phyloP scores from a whole-genome alignment of 2,329 filamentous ascomycete genomes.

The Penicillium sp. region DNA sequence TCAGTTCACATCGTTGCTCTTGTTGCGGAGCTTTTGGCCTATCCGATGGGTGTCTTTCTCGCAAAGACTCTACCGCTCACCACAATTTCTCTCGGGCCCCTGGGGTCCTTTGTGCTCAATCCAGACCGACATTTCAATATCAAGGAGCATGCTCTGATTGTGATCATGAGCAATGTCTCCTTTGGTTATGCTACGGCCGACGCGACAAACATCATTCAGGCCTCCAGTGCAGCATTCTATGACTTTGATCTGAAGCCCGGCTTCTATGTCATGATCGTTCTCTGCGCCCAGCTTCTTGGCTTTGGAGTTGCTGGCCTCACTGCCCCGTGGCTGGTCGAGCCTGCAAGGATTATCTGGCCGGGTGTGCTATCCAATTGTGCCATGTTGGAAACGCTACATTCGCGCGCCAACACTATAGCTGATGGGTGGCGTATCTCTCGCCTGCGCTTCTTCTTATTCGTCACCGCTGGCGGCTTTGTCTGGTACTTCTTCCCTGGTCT shows the following conservation, averaged over 20 bases:
- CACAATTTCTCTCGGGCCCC: conserved; percentile 22
- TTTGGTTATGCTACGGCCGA: conserved; percentile 50
- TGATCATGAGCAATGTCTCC: conserved; percentile 52
- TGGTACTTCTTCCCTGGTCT: conserved; percentile 57
- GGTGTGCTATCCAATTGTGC: conserved; percentile 40
- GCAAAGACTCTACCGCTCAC: conserved; percentile 42
- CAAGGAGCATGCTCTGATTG: conserved; percentile 49
- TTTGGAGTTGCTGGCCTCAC: conserved; percentile 43
- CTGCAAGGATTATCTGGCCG: conserved; percentile 43
- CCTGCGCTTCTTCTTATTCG: conserved; percentile 39
- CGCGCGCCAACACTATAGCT: conserved; percentile 37
- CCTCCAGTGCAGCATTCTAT: conserved; percentile 40
- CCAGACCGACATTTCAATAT: conserved; percentile 41
- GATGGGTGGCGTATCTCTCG: conserved; percentile 42
- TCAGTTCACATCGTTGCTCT: conserved; percentile 48
- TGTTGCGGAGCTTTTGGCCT: conserved; percentile 48
- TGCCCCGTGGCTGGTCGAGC: conserved; percentile 39
- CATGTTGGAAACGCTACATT: conserved; percentile 41
- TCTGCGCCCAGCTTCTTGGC: conserved; percentile 41
- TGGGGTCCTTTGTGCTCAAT: conserved; percentile 12
- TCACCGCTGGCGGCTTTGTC: conserved; percentile 29
- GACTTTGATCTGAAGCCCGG: conserved; percentile 41
- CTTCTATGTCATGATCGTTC: conserved; percentile 39
- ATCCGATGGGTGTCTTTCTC: conserved; percentile 43
- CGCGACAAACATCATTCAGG: conserved; percentile 49